Evolutionary conservation across 768 basidiomycete genomes (phyloP).

Genomic region (Hydnum rufescens): DNA sequence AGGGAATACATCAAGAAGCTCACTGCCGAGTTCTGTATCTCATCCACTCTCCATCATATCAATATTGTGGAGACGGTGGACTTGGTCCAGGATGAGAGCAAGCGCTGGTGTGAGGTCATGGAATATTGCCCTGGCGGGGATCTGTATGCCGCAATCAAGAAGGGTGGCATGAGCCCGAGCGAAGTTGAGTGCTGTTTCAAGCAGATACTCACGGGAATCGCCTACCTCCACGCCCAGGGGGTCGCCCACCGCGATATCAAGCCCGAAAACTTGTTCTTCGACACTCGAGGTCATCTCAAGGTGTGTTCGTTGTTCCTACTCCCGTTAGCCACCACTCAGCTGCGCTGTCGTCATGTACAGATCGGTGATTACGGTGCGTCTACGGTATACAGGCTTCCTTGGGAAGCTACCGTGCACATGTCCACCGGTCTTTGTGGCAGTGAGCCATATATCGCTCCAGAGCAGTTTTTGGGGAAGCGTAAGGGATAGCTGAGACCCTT

Average conservation of each 20-base stretch:
- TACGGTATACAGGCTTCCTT: slow-evolving; percentile 95
- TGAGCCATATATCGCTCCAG: slow-evolving; percentile 97
- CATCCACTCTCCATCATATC: slow-evolving; percentile 77
- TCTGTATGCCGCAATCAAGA: slow-evolving; percentile 96
- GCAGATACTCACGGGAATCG: slow-evolving; percentile 76
- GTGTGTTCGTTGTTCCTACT: slow-evolving; percentile 21
- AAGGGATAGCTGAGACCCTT: too few relatives aligned
- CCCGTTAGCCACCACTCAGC: background rate
- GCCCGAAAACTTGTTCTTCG: slow-evolving; percentile 93
- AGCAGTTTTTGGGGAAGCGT: slow-evolving; percentile 95
- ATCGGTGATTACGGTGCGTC: slow-evolving; percentile 98
- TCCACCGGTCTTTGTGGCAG: slow-evolving; percentile 93
- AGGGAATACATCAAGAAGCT: slow-evolving; percentile 99
- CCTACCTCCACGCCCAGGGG: slow-evolving; percentile 87
- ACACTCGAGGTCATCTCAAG: slow-evolving; percentile 83
- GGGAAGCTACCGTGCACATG: slow-evolving; percentile 94
- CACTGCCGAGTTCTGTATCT: slow-evolving; percentile 96
- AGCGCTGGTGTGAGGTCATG: slow-evolving; percentile 99
- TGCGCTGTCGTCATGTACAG: slow-evolving; percentile 21
- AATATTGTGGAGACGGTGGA: slow-evolving; percentile 99
- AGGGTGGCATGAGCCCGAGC: slow-evolving; percentile 74
- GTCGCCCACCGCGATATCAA: slow-evolving; percentile 98
- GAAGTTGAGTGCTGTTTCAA: slow-evolving; percentile 97
- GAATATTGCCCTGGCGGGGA: slow-evolving; percentile 98
- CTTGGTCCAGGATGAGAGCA: slow-evolving; percentile 91